A percentile compares a stretch with the other conserved stretches of the same genome.
Conservation (phyloP, 345 rosid genomes). For the Euphorbia peplus region DNA sequence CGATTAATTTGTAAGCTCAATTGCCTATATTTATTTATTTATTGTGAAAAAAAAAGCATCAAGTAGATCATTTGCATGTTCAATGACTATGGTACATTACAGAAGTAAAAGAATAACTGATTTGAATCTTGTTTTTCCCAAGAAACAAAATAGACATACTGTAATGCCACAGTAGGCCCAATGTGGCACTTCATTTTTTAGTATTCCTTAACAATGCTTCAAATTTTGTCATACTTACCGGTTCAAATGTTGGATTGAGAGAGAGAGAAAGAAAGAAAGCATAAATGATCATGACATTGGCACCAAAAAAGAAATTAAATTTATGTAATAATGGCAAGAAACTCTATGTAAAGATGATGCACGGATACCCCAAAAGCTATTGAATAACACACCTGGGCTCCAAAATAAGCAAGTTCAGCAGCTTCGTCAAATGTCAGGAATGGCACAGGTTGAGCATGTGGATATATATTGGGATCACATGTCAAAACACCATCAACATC, state of each 20-base stretch:
- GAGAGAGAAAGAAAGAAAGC: neutral
- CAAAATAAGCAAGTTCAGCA: slow-evolving; percentile 99
- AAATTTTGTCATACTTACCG: neutral
- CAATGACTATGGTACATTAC: neutral
- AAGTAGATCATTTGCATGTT: neutral
- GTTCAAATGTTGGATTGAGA: neutral
- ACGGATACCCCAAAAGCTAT: slow-evolving; percentile 3
- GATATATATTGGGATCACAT: slow-evolving; percentile 88
- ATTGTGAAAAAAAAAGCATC: too few relatives aligned
- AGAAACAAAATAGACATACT: neutral
- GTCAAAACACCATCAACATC: slow-evolving; percentile 99
- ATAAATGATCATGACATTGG: neutral
- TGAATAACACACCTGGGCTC: slow-evolving; percentile 68
- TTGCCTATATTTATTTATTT: too few relatives aligned
- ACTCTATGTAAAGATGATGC: neutral
- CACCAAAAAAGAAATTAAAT: neutral
- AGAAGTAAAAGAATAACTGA: neutral
- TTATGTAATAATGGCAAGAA: neutral
- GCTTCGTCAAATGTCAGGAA: slow-evolving; percentile 94
- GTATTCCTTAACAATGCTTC: neutral
- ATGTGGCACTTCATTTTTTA: neutral
- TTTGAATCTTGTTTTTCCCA: neutral
- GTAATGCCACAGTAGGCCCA: slow-evolving; percentile 2
- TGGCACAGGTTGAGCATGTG: slow-evolving; percentile 76
- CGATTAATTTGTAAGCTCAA: too few relatives aligned